Evolutionary conservation across 2,329 filamentous ascomycete species (phyloP), one percentile per base, ranked within the genome.

Genomic region (Aspergillus bombycis): DNA sequence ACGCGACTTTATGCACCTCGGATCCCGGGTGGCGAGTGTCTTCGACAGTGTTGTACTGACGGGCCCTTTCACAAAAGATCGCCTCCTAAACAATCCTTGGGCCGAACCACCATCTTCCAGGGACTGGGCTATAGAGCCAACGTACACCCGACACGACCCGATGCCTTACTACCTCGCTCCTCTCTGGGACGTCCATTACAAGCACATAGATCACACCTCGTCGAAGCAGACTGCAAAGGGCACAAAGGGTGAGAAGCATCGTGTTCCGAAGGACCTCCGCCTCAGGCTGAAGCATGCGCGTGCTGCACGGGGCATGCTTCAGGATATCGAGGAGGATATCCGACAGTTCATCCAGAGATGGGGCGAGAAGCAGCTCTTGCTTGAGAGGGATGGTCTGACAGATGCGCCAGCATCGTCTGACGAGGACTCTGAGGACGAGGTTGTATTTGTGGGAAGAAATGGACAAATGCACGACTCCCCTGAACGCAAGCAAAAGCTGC

Each of bases 111-210:
- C 95, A 0, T 84, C 91, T 52, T 89, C 93, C 0, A 85, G 83
- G 62, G 95, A 99, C 80, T 97, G 91, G 90, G 86, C 91, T 71
- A 86, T 94, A 55, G 88, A 86, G 50, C 92, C 94, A 2, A 95
- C 94, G 16, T 88, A 97, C 77, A 89, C 89, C 5, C 86, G 92
- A 57, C 89, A 90, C 71, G 82, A 80, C 53, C 79, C 86, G 63
- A 88, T 97, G 19, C 95, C 94, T 0, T 98, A 98, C 81, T 93
- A 94, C 74, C 84, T 97, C 61, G 94, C 94, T 2, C 88, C 91
- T 19, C 86, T 93, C 66, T 97, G 93, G 93, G 93, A 97, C 71
- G 83, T 85, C 21, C 79, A 83, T 67, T 79, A 82, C 68, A 75
- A 81, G 32, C 75, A 77, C 54, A 71, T 77, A 69, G 77, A 82